Evolutionary conservation across 2,329 filamentous ascomycete genomes (phyloP).

Genomic region (Didymellaceae sp.): DNA sequence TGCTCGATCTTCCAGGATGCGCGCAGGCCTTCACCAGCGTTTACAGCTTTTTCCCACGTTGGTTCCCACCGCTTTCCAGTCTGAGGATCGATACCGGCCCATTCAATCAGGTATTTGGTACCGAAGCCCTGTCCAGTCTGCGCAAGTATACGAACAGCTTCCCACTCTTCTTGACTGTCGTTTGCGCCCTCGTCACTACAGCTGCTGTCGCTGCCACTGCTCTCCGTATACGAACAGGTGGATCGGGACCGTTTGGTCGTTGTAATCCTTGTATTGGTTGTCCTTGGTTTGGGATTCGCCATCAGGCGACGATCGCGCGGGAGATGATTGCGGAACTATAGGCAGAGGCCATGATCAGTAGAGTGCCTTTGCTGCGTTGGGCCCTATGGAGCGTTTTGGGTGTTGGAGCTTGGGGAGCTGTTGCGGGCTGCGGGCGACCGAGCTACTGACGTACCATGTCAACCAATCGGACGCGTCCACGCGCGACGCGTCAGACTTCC

Average conservation of each 20-base stretch:
- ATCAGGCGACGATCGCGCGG: slow-evolving; percentile 35
- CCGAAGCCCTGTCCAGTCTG: slow-evolving; percentile 32
- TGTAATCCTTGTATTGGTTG: slow-evolving; percentile 16
- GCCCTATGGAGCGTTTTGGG: no score
- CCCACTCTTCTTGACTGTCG: slow-evolving; percentile 17
- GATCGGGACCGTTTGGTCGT: slow-evolving; percentile 28
- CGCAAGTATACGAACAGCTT: slow-evolving; percentile 24
- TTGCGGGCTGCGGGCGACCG: slow-evolving; percentile 7
- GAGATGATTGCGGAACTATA: not conserved
- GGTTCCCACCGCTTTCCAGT: slow-evolving; percentile 58
- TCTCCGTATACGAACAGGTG: slow-evolving; percentile 16
- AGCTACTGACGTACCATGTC: slow-evolving; percentile 18
- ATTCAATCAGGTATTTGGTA: slow-evolving; percentile 61
- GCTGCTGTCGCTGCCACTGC: slow-evolving; percentile 7
- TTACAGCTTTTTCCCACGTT: slow-evolving; percentile 58
- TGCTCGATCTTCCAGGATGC: slow-evolving; percentile 35
- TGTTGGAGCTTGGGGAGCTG: slow-evolving; percentile 6
- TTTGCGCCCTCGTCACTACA: not conserved
- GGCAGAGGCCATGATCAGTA: slow-evolving; percentile 31
- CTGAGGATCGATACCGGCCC: slow-evolving; percentile 58
- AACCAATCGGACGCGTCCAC: slow-evolving; percentile 16
- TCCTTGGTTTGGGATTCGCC: slow-evolving; percentile 35
- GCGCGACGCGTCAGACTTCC: slow-evolving; percentile 4
- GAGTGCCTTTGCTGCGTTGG: not conserved
- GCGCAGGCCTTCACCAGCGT: slow-evolving; percentile 45